phyloP scores from a whole-genome alignment of 345 rosid genomes.

The Salix dunnii region DNA sequence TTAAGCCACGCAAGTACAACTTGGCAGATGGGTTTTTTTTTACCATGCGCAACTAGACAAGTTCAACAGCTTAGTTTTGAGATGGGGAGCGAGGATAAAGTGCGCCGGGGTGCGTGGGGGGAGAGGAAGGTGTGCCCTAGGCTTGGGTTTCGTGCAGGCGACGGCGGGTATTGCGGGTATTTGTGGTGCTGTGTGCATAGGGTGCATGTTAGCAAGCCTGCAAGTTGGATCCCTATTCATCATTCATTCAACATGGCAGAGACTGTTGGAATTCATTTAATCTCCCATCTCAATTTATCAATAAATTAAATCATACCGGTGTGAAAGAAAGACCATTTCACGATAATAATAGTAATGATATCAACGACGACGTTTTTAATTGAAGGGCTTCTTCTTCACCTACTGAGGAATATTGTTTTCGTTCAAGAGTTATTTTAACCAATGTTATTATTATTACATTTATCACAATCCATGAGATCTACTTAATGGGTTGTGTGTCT shows the following conservation, averaged over 20 bases:
- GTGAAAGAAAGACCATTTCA: background rate
- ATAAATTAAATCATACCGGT: background rate
- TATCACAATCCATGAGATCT: too few relatives aligned
- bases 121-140: background rate
- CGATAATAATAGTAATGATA: too few relatives aligned
- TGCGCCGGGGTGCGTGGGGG: slow-evolving; percentile 14
- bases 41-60: slow-evolving; percentile 1
- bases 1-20: background rate
- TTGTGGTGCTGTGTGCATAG: background rate
- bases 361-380: too few relatives aligned
- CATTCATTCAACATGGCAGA: background rate
- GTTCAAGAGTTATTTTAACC: too few relatives aligned
- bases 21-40: too few relatives aligned
- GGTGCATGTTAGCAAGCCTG: slow-evolving; percentile 1
- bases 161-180: slow-evolving; percentile 14
- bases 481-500: too few relatives aligned
- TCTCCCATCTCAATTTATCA: background rate
- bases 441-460: too few relatives aligned
- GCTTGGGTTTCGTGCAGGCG: slow-evolving; percentile 1
- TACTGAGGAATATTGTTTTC: too few relatives aligned
- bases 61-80: background rate
- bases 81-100: background rate
- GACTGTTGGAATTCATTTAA: background rate
- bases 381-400: too few relatives aligned
- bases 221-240: background rate